These are phyloP conservation scores for Xylariaceae sp. DNA, from an alignment of 2,329 filamentous ascomycete species.

Conservation along the genomic window DNA sequence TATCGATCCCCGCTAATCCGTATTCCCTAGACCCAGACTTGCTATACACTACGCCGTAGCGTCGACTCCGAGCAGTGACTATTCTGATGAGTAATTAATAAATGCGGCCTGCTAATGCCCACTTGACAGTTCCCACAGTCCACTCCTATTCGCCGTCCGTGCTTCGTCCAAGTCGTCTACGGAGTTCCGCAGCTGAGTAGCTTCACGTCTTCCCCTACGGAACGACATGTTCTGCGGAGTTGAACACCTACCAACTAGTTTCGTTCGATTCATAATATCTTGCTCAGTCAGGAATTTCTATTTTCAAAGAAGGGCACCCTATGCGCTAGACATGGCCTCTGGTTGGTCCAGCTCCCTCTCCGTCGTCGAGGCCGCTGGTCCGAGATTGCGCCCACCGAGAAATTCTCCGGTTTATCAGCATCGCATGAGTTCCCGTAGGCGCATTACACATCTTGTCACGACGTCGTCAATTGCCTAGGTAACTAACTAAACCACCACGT, in stretches of 20 bases:
- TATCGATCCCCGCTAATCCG: neutral
- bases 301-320: neutral
- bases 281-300: neutral
- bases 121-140: neutral
- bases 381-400: neutral
- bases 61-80: neutral
- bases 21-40: neutral
- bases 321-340: neutral
- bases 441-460: neutral
- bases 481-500: neutral
- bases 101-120: neutral
- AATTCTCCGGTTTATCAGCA: neutral
- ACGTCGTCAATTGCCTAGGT: neutral
- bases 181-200: neutral
- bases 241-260: neutral
- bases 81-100: neutral
- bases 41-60: neutral
- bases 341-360: neutral
- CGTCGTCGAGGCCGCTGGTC: neutral
- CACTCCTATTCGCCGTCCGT: neutral
- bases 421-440: neutral
- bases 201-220: neutral
- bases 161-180: neutral
- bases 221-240: neutral
- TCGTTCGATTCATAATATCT: neutral